Evolutionary conservation across 441 rosid genomes (phyloP).

Genomic region (Capsella rubella): DNA sequence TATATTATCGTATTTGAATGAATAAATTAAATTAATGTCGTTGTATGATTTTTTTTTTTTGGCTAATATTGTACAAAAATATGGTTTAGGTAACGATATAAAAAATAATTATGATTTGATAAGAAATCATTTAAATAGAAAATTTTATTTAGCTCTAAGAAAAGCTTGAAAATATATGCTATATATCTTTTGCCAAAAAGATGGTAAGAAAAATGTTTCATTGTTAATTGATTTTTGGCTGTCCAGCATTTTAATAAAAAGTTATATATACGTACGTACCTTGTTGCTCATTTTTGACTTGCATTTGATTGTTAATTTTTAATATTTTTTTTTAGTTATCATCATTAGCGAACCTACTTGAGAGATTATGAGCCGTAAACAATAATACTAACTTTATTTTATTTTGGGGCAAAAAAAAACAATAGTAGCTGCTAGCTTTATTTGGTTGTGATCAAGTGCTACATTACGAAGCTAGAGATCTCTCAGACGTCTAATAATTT

Average conservation of each 20-base stretch:
- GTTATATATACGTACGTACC: too few relatives aligned
- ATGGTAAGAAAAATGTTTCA: background rate
- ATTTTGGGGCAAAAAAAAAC: too few relatives aligned
- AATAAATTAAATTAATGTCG: background rate
- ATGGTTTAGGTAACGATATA: background rate
- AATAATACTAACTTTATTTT: background rate
- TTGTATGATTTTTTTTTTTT: background rate
- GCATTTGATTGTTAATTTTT: background rate
- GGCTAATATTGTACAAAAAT: background rate
- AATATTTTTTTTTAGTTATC: background rate
- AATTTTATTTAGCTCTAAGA: background rate
- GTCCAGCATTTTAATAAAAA: background rate
- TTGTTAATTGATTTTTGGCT: too few relatives aligned
- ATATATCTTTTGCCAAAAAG: background rate
- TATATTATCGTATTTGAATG: background rate
- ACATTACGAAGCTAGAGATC: background rate
- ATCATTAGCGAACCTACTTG: background rate
- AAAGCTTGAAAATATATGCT: background rate
- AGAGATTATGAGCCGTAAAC: slow-evolving; percentile 8
- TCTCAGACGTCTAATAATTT: background rate
- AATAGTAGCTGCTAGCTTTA: background rate
- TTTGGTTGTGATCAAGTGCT: background rate
- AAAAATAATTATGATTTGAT: background rate
- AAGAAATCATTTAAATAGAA: background rate
- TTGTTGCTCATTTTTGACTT: background rate